Percentiles rank a stretch among this genome's conserved stretches.
phyloP scores from a whole-genome alignment of 441 rosid genomes.

The Syzygium syzygioides region DNA sequence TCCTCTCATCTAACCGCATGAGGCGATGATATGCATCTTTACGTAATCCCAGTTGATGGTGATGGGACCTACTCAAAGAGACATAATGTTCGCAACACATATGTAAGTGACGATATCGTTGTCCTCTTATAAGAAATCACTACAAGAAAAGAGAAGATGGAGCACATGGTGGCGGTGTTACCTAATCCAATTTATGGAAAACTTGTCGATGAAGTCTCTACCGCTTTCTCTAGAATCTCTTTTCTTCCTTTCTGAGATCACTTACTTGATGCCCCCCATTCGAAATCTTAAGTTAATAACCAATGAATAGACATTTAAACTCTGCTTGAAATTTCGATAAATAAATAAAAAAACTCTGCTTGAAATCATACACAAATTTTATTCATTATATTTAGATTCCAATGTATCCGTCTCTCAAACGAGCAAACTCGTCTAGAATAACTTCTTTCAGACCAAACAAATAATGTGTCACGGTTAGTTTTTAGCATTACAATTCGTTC shows the following conservation, averaged over 20 bases:
- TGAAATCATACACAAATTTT: neutral
- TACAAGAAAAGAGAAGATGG: neutral
- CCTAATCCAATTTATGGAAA: neutral
- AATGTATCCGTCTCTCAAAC: neutral
- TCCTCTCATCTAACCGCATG: neutral
- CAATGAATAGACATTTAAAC: neutral
- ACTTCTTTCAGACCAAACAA: neutral
- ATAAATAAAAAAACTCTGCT: neutral
- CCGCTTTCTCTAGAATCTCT: neutral
- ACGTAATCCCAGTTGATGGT: neutral
- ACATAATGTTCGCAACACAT: neutral
- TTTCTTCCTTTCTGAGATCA: neutral
- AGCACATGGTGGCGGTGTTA: neutral
- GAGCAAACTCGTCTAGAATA: neutral
- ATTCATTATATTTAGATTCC: neutral
- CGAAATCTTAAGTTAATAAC: neutral
- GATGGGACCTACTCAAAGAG: neutral
- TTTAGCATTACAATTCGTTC: neutral
- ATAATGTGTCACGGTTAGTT: neutral
- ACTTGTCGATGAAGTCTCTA: neutral
- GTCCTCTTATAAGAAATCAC: neutral
- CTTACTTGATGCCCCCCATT: neutral
- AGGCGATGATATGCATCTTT: neutral
- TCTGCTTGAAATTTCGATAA: neutral
- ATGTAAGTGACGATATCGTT: neutral